Base-by-base conservation (phyloP, 2,329 filamentous ascomycete species). In the Arthrobotrys sphaeroides region DNA sequence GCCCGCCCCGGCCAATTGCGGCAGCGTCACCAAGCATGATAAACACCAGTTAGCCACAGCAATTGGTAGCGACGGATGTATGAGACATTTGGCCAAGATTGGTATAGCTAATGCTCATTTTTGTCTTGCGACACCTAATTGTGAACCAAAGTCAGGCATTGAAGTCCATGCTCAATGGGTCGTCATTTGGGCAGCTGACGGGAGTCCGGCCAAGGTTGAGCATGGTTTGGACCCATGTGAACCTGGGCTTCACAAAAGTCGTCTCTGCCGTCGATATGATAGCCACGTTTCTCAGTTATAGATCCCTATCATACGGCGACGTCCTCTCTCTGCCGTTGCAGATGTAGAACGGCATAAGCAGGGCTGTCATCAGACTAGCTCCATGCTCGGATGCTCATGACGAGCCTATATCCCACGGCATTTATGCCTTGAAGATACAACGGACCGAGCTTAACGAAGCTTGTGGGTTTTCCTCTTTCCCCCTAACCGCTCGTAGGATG, bases 161-260 rank as follows among this genome's bases (percentile, higher is more conserved):
- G 69, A 66, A 61, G 40, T 64, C 59, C 57, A 61, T 73, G 49
- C 69, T 53, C 53, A 33, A 28, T 51, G 47, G 55, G 51, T 74
- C 70, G 62, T 62, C 62, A 74, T 66, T 62, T 67, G 70, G 70
- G 70, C 70, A 74, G 70, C 70, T 74, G 61, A 74, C 55, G 53
- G 62, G 57, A 74, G 20, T 40, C 33, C 47, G 47, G 62, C 47
- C 70, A 67, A 67, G 61, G 53, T 66, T 22, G 43, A 55, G 45
- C 61, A 66, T 73, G 68, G 59, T 59, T 66, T 28, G 62, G 43
- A 55, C 70, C 43, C 70, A 64, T 74, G 55, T 68, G 70, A 62
- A 51, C 62, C 20, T 47, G 62, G 61, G 53, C 61, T 55, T 20
- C 53, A 47, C 36, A 62, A 24, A 62, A 26, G n/a, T 40, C 28